Base-by-base conservation (phyloP, 768 basidiomycete genomes). In the Termitomyces sp. region DNA sequence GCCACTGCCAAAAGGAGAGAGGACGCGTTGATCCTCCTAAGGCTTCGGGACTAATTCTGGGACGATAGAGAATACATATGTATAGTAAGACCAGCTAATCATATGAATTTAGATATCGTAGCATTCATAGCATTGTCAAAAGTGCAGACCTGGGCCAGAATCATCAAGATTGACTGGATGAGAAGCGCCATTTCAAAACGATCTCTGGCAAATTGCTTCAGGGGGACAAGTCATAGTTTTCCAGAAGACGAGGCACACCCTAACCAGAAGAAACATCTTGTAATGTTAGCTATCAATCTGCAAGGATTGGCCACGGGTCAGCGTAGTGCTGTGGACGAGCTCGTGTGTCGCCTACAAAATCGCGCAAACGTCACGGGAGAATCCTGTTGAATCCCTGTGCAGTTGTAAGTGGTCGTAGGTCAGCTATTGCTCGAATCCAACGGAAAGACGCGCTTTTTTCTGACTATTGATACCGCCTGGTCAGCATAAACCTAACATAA, bases 251-350 rank as follows among this genome's bases (percentile, higher is more conserved):
- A 42, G 44, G 59, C 71, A 27, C 58, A 79, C 77, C 91, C 91
- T 33, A 94, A 72, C 91, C 91, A 94, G 72, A 93, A 94, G 76
- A 92, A 94, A 68, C 91, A 94, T 64, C 91, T 79, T 23, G 88
- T 87, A 50, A 93, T 91, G 68, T 94, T 94, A 47, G 91, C 89
- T 56, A 89, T 76, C 31, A 92, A 75, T 61, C 89, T 91, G 58
- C 23, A 40, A 50, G 23, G 39, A 27, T 50, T 29, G 25, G 15
- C 5, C 7, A 56, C 31, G n/a, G 11, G 48, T 62, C 52, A 63
- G 49, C 39, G 7, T 25, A 9, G 32, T 57, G 25, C 61, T 52
- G 45, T 32, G 33, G 27, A 22, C 29, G 16, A 18, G 31, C 23
- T 22, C 33, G 39, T 36, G 33, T 36, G 31, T 58, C 54, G 70